These are phyloP conservation scores for Blastobotrys malaysiensis DNA, from an alignment of 1,139 yeast genomes.

Conservation along the genomic window DNA sequence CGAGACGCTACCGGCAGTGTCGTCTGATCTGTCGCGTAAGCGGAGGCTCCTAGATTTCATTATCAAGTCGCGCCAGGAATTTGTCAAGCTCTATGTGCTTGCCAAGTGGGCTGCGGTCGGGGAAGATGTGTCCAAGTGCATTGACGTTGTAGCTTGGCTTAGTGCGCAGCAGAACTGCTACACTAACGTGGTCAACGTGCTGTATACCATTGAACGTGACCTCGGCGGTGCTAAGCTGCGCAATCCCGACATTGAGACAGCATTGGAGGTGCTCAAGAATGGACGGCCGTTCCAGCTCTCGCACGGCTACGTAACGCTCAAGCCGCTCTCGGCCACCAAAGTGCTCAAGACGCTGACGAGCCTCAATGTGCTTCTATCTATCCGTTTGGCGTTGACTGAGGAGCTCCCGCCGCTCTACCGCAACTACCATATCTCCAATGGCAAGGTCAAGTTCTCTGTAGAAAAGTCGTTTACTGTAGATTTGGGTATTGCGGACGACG, in stretches of 20 bases:
- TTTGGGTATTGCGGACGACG: slow-evolving; percentile 64
- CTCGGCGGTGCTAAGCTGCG: slow-evolving; percentile 82
- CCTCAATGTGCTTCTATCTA: slow-evolving; percentile 65
- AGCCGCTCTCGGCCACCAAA: slow-evolving; percentile 49
- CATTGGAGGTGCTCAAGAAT: slow-evolving; percentile 72
- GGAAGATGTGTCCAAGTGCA: slow-evolving; percentile 62
- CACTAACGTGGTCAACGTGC: slow-evolving; percentile 57
- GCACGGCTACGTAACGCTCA: slow-evolving; percentile 51
- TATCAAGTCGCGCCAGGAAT: slow-evolving; percentile 71
- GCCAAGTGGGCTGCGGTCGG: slow-evolving; percentile 81
- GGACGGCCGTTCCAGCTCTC: slow-evolving; percentile 77
- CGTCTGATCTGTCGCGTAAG: slow-evolving; percentile 59
- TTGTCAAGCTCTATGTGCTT: slow-evolving; percentile 73
- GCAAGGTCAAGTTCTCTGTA: slow-evolving; percentile 64
- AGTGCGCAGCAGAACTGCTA: slow-evolving; percentile 72
- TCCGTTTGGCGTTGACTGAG: slow-evolving; percentile 63
- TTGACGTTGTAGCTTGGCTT: slow-evolving; percentile 84
- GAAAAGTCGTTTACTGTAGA: slow-evolving; percentile 65
- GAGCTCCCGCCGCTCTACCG: slow-evolving; percentile 60
- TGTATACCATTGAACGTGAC: slow-evolving; percentile 55
- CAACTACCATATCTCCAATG: slow-evolving; percentile 63
- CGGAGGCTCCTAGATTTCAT: slow-evolving; percentile 61
- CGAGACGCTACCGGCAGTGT: slow-evolving; percentile 53
- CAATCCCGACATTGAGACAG: slow-evolving; percentile 81
- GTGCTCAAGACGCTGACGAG: slow-evolving; percentile 61